These are phyloP conservation scores for Fomitopsis betulina DNA, from an alignment of 1,284 basidiomycete genomes.

Conservation along the genomic window DNA sequence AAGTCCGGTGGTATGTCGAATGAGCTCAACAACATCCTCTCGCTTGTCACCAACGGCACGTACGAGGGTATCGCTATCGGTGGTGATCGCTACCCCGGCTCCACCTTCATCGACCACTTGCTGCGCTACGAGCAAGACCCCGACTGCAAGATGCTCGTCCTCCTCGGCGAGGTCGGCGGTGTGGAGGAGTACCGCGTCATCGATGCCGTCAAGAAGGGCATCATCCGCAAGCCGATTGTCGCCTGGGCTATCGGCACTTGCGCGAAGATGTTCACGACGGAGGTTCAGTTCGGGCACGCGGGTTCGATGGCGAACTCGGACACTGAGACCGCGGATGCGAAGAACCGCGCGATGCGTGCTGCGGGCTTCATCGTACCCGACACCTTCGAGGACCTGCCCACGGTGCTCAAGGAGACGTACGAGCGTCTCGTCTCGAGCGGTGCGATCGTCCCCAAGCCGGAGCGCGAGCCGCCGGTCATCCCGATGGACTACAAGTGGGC, in stretches of 20 bases:
- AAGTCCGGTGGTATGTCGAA: constrained; percentile 99
- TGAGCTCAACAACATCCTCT: constrained; percentile 99
- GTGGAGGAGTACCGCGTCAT: constrained; percentile 99
- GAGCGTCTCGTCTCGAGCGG: constrained; percentile 76
- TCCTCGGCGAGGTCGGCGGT: constrained; percentile 98
- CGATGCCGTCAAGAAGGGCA: constrained; percentile 91
- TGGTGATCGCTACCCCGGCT: constrained; percentile 97
- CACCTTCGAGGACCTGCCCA: constrained; percentile 95
- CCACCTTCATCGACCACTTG: constrained; percentile 98
- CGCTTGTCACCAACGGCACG: constrained; percentile 95
- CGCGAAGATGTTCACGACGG: constrained; percentile 99
- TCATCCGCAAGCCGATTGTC: constrained; percentile 97
- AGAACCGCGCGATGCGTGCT: constrained; percentile 93
- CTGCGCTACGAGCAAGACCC: constrained; percentile 97
- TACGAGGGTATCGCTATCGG: constrained; percentile 99
- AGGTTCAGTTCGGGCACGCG: constrained; percentile 99
- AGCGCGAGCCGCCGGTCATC: constrained; percentile 91
- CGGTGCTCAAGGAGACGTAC: constrained; percentile 83
- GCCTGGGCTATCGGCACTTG: constrained; percentile 99
- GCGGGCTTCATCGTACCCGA: constrained; percentile 97
- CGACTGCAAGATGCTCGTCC: constrained; percentile 97
- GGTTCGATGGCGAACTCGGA: constrained; percentile 98
- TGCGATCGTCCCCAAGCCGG: constrained; percentile 66
- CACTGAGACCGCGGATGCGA: constrained; percentile 94
- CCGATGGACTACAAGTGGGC: constrained; percentile 99